Percentiles rank a stretch among this genome's conserved stretches.
These are phyloP conservation scores for Lepiota brunneoincarnata DNA, from an alignment of 768 basidiomycete species.

Conservation along the genomic window DNA sequence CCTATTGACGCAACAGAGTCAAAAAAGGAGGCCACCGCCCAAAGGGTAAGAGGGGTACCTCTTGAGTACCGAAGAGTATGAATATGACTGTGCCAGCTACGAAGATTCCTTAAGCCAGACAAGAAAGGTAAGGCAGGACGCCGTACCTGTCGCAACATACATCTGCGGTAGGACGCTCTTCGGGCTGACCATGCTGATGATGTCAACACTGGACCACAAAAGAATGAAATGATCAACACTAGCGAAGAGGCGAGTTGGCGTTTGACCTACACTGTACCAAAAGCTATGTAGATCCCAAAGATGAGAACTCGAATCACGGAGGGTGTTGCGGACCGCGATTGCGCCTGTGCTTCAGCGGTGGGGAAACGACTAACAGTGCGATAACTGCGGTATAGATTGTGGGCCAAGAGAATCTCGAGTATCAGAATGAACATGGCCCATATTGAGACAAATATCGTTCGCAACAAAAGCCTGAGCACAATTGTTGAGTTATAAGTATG, in stretches of 20 bases:
- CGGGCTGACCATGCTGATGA: slow-evolving; percentile 22
- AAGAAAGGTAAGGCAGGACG: not conserved
- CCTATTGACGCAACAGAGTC: not conserved
- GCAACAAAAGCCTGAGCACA: slow-evolving; percentile 6
- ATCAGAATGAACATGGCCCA: slow-evolving; percentile 10
- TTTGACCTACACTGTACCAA: slow-evolving; percentile 28
- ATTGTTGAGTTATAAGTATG: too few species aligned
- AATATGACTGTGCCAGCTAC: slow-evolving; percentile 32
- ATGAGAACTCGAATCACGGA: slow-evolving; percentile 29
- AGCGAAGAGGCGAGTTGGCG: not conserved
- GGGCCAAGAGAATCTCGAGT: not conserved
- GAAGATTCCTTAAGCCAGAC: not conserved
- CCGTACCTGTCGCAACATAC: slow-evolving; percentile 30
- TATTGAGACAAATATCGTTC: slow-evolving; percentile 24
- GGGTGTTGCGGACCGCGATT: slow-evolving; percentile 19
- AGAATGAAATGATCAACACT: not conserved
- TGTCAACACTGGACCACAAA: slow-evolving; percentile 20
- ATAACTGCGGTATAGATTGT: slow-evolving; percentile 22
- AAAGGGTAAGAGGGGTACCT: slow-evolving; percentile 15
- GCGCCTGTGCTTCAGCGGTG: slow-evolving; percentile 16
- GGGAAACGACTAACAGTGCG: slow-evolving; percentile 20
- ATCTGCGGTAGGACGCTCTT: slow-evolving; percentile 26
- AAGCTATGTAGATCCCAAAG: slow-evolving; percentile 29
- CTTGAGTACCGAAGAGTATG: slow-evolving; percentile 34
- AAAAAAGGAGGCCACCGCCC: not conserved